These are phyloP conservation scores for Rhizopus microsporus DNA, from an alignment of 371 early-diverging fungal species.

Conservation along the genomic window DNA sequence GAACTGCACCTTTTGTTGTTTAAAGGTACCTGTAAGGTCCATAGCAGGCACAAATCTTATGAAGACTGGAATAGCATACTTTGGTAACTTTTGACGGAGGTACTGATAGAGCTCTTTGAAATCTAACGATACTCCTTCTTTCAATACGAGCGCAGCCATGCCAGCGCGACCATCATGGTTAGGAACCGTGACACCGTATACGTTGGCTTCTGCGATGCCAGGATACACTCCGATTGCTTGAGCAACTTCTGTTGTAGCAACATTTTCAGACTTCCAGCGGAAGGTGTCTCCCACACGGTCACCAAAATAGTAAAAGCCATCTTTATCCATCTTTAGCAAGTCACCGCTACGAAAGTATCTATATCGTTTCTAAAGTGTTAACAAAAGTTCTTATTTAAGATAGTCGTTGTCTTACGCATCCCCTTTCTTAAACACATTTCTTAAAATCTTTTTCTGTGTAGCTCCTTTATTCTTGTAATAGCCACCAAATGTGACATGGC, in stretches of 20 bases:
- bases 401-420: slow-evolving; percentile 17
- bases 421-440: slow-evolving; percentile 32
- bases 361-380: slow-evolving; percentile 1
- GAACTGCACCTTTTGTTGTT: slow-evolving; percentile 53
- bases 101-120: slow-evolving; percentile 29
- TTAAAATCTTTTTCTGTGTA: slow-evolving; percentile 51
- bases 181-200: slow-evolving; percentile 57
- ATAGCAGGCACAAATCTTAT: slow-evolving; percentile 48
- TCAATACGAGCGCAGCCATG: slow-evolving; percentile 66
- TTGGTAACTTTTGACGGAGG: slow-evolving; percentile 52
- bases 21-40: slow-evolving; percentile 60
- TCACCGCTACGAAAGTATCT: slow-evolving; percentile 72
- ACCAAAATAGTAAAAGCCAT: slow-evolving; percentile 70
- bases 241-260: slow-evolving; percentile 68
- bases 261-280: slow-evolving; percentile 74
- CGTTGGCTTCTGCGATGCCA: slow-evolving; percentile 62
- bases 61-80: slow-evolving; percentile 65
- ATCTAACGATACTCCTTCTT: slow-evolving; percentile 25
- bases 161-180: slow-evolving; percentile 68
- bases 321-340: slow-evolving; percentile 51
- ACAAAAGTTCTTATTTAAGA: background rate
- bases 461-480: slow-evolving; percentile 47
- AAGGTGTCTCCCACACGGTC: slow-evolving; percentile 79
- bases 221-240: slow-evolving; percentile 59
- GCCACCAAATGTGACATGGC: slow-evolving; percentile 31